Base-by-base conservation (phyloP, 2,329 filamentous ascomycete genomes). In the Orbilia blumenaviensis region DNA sequence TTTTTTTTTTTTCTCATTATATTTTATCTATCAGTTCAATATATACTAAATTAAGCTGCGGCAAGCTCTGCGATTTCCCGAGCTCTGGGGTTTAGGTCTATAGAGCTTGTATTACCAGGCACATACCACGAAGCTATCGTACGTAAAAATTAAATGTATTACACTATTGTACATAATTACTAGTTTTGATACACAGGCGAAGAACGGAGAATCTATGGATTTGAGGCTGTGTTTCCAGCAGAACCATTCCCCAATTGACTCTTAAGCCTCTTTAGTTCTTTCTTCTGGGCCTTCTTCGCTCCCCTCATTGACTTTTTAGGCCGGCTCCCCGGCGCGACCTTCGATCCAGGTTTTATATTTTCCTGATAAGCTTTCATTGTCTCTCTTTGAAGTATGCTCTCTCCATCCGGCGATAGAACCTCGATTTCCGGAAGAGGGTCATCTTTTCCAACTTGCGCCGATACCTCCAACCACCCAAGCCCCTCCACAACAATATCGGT, bases 401-500 rank as follows among this genome's bases (percentile, higher is more conserved):
- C 60, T 16, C 78, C 78, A 54, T 62, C 75, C 34, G 74, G 48
- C 27, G 73, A 54, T 48, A 61, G 75, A n/a, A 72, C 64, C 80
- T 82, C 52, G 61, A 78, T 60, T 50, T 71, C 14, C 75, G 74
- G 80, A 78, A 56, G 83, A 66, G 86, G 83, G 71, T 86, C 84
- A 80, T 83, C 87, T 14, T 86, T 88, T 60, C 94, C 88, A 8
- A 96, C 88, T 83, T 99, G 94, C 2, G 90, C 90, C 0, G 89
- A 90, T 42, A 99, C 83, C 83, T 99, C 95, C 1, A 99, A 87
- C 92, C 96, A 99, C 6, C 95, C 95, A 25, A 93, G 90, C 1
- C 95, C 93, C 82, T 98, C 94, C 58, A 99, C 89, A 12, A 99
- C 84, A 23, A 99, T 89, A 81, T 99, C 96, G 0, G 90, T 87